Percentiles rank a stretch among this genome's conserved stretches.
phyloP scores from a whole-genome alignment of 2,329 filamentous ascomycete genomes.

The Rhynchosporium secalis region DNA sequence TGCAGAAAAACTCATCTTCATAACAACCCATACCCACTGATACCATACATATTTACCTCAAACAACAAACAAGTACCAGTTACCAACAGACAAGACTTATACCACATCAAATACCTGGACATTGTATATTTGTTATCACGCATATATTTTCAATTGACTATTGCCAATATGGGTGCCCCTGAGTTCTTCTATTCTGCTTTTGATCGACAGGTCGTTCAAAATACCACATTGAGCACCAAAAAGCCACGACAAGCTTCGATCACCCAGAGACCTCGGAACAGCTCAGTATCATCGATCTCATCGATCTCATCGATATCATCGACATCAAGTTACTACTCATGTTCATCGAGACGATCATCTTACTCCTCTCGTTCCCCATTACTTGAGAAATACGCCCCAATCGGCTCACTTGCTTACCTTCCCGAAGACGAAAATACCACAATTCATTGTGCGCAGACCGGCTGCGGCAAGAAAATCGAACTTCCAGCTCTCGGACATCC shows the following conservation, averaged over 20 bases:
- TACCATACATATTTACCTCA: no score
- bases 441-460: slow-evolving; percentile 4
- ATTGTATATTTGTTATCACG: no score
- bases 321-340: neutral
- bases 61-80: no score
- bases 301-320: neutral
- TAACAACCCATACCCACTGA: no score
- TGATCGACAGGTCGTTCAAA: neutral
- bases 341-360: neutral
- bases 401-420: slow-evolving; percentile 14
- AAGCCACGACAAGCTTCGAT: neutral
- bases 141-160: neutral
- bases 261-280: neutral
- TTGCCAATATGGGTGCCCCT: neutral
- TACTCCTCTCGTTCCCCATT: neutral
- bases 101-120: no score
- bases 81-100: no score
- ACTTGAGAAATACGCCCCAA: slow-evolving; percentile 5
- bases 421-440: neutral
- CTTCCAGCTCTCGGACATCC: slow-evolving; percentile 11
- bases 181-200: neutral
- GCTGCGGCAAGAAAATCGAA: slow-evolving; percentile 4
- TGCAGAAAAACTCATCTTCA: no score
- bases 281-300: neutral
- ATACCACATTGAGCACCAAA: neutral